Evolutionary conservation across 352 stramenopile species (phyloP).

Genomic region (Phytophthora crassamura): DNA sequence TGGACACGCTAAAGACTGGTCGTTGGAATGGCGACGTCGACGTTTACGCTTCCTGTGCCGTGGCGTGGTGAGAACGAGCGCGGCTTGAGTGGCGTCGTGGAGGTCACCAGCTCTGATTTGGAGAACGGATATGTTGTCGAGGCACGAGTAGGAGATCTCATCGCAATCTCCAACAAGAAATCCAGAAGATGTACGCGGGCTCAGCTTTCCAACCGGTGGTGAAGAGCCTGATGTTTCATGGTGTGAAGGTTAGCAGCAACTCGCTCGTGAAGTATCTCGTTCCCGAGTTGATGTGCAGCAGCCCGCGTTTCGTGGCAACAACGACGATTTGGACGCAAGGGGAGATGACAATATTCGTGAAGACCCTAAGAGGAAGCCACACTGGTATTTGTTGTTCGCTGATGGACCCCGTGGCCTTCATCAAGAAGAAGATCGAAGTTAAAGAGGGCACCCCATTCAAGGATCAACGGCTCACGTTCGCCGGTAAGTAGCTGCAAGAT

Average conservation of each 20-base stretch:
- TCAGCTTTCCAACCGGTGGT: not conserved
- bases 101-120: conserved; percentile 14
- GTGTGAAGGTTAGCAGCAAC: not conserved
- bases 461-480: conserved; percentile 12
- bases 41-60: not conserved
- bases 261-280: not conserved
- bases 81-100: conserved; percentile 9
- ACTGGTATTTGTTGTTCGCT: not conserved
- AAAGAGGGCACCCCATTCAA: conserved; percentile 12
- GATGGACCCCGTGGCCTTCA: not conserved
- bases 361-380: conserved; percentile 3
- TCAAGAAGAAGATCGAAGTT: conserved; percentile 9
- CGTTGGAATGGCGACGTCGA: not conserved
- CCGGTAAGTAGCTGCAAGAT: conserved; percentile 10
- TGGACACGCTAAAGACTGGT: too few relatives aligned
- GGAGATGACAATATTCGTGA: conserved; percentile 1
- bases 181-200: not conserved
- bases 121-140: not conserved
- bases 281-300: not conserved
- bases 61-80: conserved; percentile 1
- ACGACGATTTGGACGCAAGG: not conserved
- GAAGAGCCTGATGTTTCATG: conserved; percentile 6
- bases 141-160: not conserved
- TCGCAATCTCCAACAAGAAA: conserved; percentile 11
- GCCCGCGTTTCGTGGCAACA: conserved; percentile 4